phyloP scores from a whole-genome alignment of 257 asterid genomes.

The Gardenia jasminoides region DNA sequence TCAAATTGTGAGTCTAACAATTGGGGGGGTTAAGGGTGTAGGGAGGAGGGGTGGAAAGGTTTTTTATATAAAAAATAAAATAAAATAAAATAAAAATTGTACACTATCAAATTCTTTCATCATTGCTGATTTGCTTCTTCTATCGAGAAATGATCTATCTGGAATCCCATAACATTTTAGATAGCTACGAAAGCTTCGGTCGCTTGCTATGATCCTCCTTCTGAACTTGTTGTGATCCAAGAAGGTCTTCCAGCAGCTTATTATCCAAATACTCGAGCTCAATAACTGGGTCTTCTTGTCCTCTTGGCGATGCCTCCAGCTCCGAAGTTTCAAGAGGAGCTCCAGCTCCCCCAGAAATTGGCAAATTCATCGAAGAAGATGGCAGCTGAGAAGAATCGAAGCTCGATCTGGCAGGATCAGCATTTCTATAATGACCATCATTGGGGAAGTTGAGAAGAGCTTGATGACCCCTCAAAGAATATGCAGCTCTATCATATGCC shows the following conservation, averaged over 20 bases:
- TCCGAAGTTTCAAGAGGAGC: not conserved
- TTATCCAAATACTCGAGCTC: constrained; percentile 72
- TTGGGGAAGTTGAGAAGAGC: constrained; percentile 81
- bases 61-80: too few species aligned
- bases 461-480: constrained; percentile 71
- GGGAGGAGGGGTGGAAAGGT: too few species aligned
- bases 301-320: constrained; percentile 12
- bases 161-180: not conserved
- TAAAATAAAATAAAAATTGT: too few species aligned
- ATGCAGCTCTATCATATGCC: constrained; percentile 88
- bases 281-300: constrained; percentile 32
- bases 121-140: not conserved
- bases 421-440: constrained; percentile 49
- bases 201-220: constrained; percentile 22
- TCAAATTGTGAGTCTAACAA: too few species aligned
- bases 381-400: not conserved
- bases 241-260: constrained; percentile 74
- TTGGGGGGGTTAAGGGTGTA: too few species aligned
- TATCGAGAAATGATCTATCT: not conserved
- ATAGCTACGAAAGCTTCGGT: constrained; percentile 15
- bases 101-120: not conserved
- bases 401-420: not conserved
- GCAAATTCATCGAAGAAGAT: constrained; percentile 8
- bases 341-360: not conserved
- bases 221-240: constrained; percentile 34